These are phyloP conservation scores for Globisporangium cederbergense DNA, from an alignment of 352 stramenopile genomes.

Conservation along the genomic window DNA sequence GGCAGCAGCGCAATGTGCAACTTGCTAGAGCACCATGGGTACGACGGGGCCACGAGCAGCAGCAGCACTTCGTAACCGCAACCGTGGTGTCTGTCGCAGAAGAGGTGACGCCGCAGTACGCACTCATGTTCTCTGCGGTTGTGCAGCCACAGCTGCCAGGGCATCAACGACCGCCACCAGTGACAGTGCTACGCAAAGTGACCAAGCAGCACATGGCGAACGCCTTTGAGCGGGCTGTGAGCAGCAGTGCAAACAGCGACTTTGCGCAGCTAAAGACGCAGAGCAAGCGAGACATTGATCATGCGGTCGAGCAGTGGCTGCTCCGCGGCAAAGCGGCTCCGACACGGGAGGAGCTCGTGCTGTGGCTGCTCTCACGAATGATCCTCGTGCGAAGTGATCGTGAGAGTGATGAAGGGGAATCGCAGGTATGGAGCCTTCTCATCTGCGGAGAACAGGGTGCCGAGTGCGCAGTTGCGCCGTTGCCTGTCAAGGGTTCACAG, in stretches of 20 bases:
- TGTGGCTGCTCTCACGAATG: conserved; percentile 61
- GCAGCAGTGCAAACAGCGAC: neutral
- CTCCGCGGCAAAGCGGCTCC: conserved; percentile 25
- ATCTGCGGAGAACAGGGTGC: conserved; percentile 18
- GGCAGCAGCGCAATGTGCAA: conserved; percentile 17
- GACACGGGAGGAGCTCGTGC: conserved; percentile 40
- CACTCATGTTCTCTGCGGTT: conserved; percentile 34
- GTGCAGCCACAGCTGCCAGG: neutral
- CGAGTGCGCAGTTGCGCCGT: neutral
- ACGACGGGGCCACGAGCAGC: conserved; percentile 2
- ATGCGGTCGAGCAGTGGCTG: conserved; percentile 33
- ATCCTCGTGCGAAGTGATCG: conserved; percentile 16
- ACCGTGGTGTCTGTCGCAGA: conserved; percentile 37
- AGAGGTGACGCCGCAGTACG: conserved; percentile 33
- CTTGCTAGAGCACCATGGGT: conserved; percentile 27
- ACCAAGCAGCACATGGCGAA: conserved; percentile 49
- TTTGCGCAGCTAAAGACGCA: conserved; percentile 9
- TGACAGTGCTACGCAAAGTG: conserved; percentile 21
- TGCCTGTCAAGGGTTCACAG: neutral
- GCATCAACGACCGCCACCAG: neutral
- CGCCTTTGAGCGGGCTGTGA: conserved; percentile 37
- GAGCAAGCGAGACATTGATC: conserved; percentile 14
- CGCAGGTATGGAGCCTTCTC: conserved; percentile 9
- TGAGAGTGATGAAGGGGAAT: neutral
- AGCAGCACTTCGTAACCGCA: conserved; percentile 20